phyloP scores from a whole-genome alignment of 2,329 filamentous ascomycete genomes.

The Canariomyces notabilis region DNA sequence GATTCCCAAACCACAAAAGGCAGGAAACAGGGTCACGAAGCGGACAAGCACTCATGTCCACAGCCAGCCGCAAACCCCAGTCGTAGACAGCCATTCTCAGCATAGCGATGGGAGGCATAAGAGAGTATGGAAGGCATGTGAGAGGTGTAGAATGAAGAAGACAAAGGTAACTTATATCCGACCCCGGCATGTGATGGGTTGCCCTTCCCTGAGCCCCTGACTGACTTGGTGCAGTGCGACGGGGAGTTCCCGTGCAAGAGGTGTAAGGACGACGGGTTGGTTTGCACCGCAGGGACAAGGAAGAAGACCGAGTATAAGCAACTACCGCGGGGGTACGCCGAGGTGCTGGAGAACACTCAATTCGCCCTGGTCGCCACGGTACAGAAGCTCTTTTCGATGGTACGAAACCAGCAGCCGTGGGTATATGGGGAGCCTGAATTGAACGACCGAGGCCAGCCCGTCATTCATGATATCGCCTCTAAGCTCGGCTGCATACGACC shows the following conservation, averaged over 20 bases:
- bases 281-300: slow-evolving; percentile 58
- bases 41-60: slow-evolving; percentile 42
- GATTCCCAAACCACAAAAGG: slow-evolving; percentile 44
- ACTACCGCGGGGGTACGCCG: slow-evolving; percentile 59
- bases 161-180: slow-evolving; percentile 49
- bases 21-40: slow-evolving; percentile 48
- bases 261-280: slow-evolving; percentile 60
- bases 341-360: slow-evolving; percentile 61
- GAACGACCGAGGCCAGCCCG: slow-evolving; percentile 57
- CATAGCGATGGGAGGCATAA: slow-evolving; percentile 53
- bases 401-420: slow-evolving; percentile 54
- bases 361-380: slow-evolving; percentile 60
- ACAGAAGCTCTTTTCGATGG: slow-evolving; percentile 62
- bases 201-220: background rate
- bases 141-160: slow-evolving; percentile 65
- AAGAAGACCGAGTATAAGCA: slow-evolving; percentile 68
- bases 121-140: slow-evolving; percentile 62
- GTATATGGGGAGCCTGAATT: slow-evolving; percentile 58
- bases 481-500: slow-evolving; percentile 60
- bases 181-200: background rate
- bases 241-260: slow-evolving; percentile 62
- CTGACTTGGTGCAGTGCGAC: slow-evolving; percentile 46
- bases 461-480: slow-evolving; percentile 61
- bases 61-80: slow-evolving; percentile 34
- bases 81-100: slow-evolving; percentile 36